Conservation (phyloP, 257 asterid species). For the Fraxinus pennsylvanica region DNA sequence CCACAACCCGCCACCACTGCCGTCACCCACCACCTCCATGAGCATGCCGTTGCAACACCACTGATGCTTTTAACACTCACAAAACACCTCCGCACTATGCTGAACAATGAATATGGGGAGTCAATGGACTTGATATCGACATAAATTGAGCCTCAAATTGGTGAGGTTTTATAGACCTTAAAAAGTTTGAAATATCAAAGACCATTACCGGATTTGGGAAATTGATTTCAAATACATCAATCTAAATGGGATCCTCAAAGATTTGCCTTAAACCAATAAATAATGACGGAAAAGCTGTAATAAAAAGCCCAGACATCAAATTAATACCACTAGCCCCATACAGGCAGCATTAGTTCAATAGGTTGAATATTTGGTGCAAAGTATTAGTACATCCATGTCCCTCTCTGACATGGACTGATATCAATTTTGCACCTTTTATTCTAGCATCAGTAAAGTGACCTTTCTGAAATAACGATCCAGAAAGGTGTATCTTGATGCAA, state of each 20-base stretch:
- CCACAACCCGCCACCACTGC: background rate
- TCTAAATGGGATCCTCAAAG: background rate
- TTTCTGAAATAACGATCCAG: constrained; percentile 25
- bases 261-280: background rate
- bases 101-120: background rate
- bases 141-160: background rate
- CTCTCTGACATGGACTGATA: background rate
- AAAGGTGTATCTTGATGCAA: constrained; percentile 32
- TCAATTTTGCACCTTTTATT: background rate
- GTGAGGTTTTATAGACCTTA: background rate
- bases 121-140: background rate
- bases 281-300: background rate
- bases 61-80: background rate
- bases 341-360: background rate
- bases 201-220: background rate
- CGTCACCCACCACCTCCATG: background rate
- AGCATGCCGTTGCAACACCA: background rate
- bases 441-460: background rate
- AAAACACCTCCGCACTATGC: background rate
- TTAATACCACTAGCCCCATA: background rate
- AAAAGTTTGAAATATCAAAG: background rate
- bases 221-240: background rate
- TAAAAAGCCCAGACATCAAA: background rate
- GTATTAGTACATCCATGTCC: background rate
- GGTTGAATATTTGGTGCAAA: background rate